Evolutionary conservation across 164 flowering plant species (phyloP).

Genomic region (Stephania yunnanensis): DNA sequence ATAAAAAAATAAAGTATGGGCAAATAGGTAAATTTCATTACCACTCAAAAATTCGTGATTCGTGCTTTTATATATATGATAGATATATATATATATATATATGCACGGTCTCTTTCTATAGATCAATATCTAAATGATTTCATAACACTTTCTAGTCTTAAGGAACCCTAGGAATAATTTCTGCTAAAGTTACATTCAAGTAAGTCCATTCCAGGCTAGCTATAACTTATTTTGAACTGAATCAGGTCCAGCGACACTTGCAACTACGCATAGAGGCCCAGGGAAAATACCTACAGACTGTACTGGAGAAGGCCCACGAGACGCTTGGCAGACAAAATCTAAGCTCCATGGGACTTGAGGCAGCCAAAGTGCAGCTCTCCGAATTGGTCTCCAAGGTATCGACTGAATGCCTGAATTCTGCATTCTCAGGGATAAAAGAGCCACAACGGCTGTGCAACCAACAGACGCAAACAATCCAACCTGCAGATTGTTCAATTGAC

Average conservation of each 20-base stretch:
- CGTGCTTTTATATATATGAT: too few relatives aligned
- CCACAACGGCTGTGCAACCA: conserved; percentile 39
- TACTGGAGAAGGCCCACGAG: conserved; percentile 88
- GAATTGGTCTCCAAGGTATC: conserved; percentile 73
- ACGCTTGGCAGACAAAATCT: conserved; percentile 73
- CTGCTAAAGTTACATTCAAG: not conserved
- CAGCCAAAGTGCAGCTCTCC: conserved; percentile 72
- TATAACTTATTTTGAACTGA: conserved; percentile 1
- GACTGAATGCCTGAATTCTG: conserved; percentile 54
- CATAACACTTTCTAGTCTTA: not conserved
- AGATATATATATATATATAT: too few relatives aligned
- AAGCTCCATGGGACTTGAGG: conserved; percentile 63
- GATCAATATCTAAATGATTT: not conserved
- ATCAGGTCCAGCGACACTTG: conserved; percentile 78
- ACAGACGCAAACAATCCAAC: conserved; percentile 44
- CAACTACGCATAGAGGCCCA: conserved; percentile 91
- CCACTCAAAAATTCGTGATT: too few relatives aligned
- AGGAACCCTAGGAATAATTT: not conserved
- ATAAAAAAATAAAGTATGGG: too few relatives aligned
- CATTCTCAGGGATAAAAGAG: conserved; percentile 49
- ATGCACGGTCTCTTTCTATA: too few relatives aligned
- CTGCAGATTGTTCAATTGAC: conserved; percentile 59
- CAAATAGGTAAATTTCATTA: too few relatives aligned
- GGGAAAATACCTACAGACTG: conserved; percentile 81
- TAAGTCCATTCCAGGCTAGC: not conserved